Percentiles rank a stretch among this genome's conserved stretches.
phyloP scores from a whole-genome alignment of 371 early-diverging fungal species.

The Aphelidium insulamus region DNA sequence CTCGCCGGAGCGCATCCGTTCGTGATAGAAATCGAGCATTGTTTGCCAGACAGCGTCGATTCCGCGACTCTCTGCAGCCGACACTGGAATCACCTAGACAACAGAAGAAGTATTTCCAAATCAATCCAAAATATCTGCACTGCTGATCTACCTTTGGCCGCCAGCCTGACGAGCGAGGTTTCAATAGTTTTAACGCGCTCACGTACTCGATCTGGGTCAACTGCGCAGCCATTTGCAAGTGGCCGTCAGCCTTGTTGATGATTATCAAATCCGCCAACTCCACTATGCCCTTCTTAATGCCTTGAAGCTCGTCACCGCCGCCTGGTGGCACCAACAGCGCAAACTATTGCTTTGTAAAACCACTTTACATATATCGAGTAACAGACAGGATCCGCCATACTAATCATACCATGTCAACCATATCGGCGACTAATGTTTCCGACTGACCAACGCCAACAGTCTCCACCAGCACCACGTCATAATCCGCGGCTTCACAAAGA shows the following conservation, averaged over 20 bases:
- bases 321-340: slow-evolving; percentile 11
- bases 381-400: too few species aligned
- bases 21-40: slow-evolving; percentile 26
- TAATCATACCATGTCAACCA: slow-evolving; percentile 60
- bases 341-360: slow-evolving; percentile 4
- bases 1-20: slow-evolving; percentile 19
- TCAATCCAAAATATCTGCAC: background rate
- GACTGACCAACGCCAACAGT: slow-evolving; percentile 68
- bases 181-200: slow-evolving; percentile 31
- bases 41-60: slow-evolving; percentile 38
- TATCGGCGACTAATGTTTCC: slow-evolving; percentile 60
- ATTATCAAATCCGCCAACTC: slow-evolving; percentile 51
- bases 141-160: slow-evolving; percentile 10
- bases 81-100: slow-evolving; percentile 26
- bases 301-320: slow-evolving; percentile 49
- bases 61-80: slow-evolving; percentile 27
- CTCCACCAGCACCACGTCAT: slow-evolving; percentile 50
- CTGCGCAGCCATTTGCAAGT: slow-evolving; percentile 28
- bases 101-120: slow-evolving; percentile 3
- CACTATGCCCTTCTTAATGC: slow-evolving; percentile 62
- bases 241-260: slow-evolving; percentile 56
- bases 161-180: slow-evolving; percentile 13
- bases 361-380: too few species aligned
- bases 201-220: slow-evolving; percentile 36
- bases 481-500: slow-evolving; percentile 49